Evolutionary conservation across 2,329 filamentous ascomycete genomes (phyloP).

Genomic region (Xylaria sp.): DNA sequence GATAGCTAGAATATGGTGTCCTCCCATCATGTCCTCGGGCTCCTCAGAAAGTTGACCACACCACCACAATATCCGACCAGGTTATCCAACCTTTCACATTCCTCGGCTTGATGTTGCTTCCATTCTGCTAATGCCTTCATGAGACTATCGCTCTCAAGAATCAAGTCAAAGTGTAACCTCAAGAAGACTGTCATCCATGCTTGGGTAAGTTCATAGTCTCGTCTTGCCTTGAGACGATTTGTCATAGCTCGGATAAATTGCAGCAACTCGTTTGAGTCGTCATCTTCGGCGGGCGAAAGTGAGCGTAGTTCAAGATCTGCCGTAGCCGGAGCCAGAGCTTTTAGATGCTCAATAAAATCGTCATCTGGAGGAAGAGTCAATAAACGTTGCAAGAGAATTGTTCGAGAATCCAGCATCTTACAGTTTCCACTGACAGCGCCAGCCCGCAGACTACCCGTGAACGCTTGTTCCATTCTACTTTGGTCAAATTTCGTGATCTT

Average conservation of each 20-base stretch:
- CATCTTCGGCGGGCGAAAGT: slow-evolving; percentile 61
- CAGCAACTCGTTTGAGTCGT: slow-evolving; percentile 74
- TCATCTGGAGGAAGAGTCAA: slow-evolving; percentile 58
- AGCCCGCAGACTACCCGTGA: slow-evolving; percentile 66
- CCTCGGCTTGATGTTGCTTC: slow-evolving; percentile 77
- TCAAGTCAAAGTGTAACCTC: slow-evolving; percentile 74
- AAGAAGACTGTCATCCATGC: slow-evolving; percentile 98
- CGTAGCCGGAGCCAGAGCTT: slow-evolving; percentile 82
- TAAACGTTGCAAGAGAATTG: slow-evolving; percentile 3
- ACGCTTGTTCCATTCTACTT: slow-evolving; percentile 66
- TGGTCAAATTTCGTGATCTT: slow-evolving; percentile 76
- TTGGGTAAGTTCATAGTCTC: slow-evolving; percentile 93
- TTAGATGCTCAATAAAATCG: slow-evolving; percentile 80
- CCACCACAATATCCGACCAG: slow-evolving; percentile 90
- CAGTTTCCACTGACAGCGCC: slow-evolving; percentile 69
- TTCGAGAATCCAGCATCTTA: slow-evolving; percentile 55
- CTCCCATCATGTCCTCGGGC: slow-evolving; percentile 60
- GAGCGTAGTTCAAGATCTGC: slow-evolving; percentile 93
- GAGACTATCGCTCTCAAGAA: slow-evolving; percentile 64
- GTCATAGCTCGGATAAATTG: slow-evolving; percentile 87
- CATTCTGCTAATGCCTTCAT: slow-evolving; percentile 72
- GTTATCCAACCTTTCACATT: slow-evolving; percentile 75
- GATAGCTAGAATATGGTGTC: not conserved
- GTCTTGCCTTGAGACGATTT: slow-evolving; percentile 71
- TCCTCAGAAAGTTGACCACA: slow-evolving; percentile 83